phyloP scores from a whole-genome alignment of 441 rosid species.

The Brassica hybrid region DNA sequence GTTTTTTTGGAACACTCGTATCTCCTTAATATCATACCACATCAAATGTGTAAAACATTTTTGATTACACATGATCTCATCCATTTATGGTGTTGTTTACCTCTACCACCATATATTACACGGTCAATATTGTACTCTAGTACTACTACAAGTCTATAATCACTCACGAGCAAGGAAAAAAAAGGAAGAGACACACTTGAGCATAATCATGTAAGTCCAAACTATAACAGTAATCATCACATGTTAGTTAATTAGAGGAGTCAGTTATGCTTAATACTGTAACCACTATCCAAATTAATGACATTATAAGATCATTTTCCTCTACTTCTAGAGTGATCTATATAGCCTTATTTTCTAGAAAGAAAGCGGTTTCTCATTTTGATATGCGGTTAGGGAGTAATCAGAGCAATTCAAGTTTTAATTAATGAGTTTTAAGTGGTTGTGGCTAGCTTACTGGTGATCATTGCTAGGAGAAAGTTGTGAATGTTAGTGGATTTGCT shows the following conservation, averaged over 20 bases:
- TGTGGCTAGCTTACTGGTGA: slow-evolving; percentile 26
- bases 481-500: slow-evolving; percentile 37
- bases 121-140: slow-evolving; percentile 20
- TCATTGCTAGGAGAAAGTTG: slow-evolving; percentile 31
- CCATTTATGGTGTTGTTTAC: slow-evolving; percentile 8
- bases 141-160: slow-evolving; percentile 2
- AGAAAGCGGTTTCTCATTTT: neutral
- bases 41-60: neutral
- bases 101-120: slow-evolving; percentile 19
- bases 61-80: slow-evolving; percentile 1
- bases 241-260: slow-evolving; percentile 18
- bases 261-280: slow-evolving; percentile 29
- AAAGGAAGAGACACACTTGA: slow-evolving; percentile 12
- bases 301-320: slow-evolving; percentile 24
- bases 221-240: slow-evolving; percentile 27
- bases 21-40: slow-evolving; percentile 18
- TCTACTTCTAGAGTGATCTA: slow-evolving; percentile 16
- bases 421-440: slow-evolving; percentile 21
- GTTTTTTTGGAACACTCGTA: slow-evolving; percentile 1
- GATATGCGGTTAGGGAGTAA: slow-evolving; percentile 22
- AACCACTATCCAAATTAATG: slow-evolving; percentile 35
- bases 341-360: slow-evolving; percentile 19
- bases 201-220: slow-evolving; percentile 29
- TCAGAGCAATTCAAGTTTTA: slow-evolving; percentile 18
- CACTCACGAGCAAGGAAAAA: neutral